Conservation (phyloP, 345 rosid genomes). For the Sonneratia alba region DNA sequence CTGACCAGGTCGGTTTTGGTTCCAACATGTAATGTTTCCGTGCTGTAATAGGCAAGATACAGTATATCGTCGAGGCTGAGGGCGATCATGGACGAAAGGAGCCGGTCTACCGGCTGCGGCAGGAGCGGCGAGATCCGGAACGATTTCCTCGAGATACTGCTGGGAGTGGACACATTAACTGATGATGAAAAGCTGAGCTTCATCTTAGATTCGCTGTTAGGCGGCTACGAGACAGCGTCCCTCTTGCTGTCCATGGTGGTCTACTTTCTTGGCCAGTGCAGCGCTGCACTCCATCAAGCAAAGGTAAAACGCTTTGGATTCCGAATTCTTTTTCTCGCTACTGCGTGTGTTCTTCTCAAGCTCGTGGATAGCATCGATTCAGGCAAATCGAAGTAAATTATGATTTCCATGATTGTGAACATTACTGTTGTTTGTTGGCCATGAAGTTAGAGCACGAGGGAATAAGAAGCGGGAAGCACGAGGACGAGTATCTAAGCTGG, state of each 20-base stretch:
- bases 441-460: constrained; percentile 1
- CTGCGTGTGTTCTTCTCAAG: too few relatives aligned
- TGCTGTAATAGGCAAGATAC: constrained; percentile 41
- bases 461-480: neutral
- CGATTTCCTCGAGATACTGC: constrained; percentile 32
- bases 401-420: neutral
- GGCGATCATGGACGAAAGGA: constrained; percentile 36
- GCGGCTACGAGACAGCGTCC: constrained; percentile 58
- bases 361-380: too few relatives aligned
- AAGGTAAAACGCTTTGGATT: constrained; percentile 23
- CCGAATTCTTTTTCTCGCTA: too few relatives aligned
- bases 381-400: neutral
- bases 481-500: neutral
- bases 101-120: constrained; percentile 6
- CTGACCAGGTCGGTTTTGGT: neutral
- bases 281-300: constrained; percentile 25
- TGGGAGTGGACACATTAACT: constrained; percentile 35
- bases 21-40: constrained; percentile 17
- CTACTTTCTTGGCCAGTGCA: constrained; percentile 31
- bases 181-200: constrained; percentile 54
- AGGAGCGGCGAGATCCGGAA: constrained; percentile 13
- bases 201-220: constrained; percentile 44
- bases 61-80: constrained; percentile 42
- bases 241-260: constrained; percentile 36
- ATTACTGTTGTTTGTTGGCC: neutral